These are phyloP conservation scores for Beauveria sp. DNA, from an alignment of 2,329 filamentous ascomycete genomes.

Conservation along the genomic window DNA sequence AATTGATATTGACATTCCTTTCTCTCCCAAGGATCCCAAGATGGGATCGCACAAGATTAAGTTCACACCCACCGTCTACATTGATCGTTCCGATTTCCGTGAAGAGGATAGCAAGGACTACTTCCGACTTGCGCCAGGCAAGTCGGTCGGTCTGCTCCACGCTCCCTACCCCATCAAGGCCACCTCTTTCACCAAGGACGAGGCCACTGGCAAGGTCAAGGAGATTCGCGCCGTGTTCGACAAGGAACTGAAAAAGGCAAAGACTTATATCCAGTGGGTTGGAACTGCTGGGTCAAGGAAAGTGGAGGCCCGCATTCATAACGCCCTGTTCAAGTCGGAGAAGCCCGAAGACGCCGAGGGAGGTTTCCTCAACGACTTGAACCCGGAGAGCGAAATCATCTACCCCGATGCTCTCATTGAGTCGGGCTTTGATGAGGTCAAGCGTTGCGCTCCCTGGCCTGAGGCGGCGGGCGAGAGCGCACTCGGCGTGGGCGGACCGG, in stretches of 20 bases:
- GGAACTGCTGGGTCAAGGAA: constrained; percentile 55
- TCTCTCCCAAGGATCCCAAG: constrained; percentile 70
- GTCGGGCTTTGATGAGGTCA: constrained; percentile 72
- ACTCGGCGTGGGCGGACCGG: constrained; percentile 53
- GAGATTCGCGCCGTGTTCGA: constrained; percentile 54
- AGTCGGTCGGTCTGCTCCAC: constrained; percentile 63
- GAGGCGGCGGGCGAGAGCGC: constrained; percentile 65
- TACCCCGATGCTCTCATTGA: constrained; percentile 74
- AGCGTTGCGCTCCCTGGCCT: constrained; percentile 69
- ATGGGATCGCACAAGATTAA: constrained; percentile 53
- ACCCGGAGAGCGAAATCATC: constrained; percentile 75
- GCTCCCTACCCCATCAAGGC: constrained; percentile 60
- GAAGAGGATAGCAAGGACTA: constrained; percentile 62
- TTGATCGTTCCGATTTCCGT: constrained; percentile 71
- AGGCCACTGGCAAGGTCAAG: constrained; percentile 50
- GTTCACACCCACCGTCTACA: constrained; percentile 75
- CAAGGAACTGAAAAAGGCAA: constrained; percentile 63
- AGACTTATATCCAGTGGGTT: constrained; percentile 90
- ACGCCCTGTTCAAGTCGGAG: constrained; percentile 77
- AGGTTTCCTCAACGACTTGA: constrained; percentile 78
- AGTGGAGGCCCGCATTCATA: constrained; percentile 71
- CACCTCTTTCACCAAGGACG: constrained; percentile 56
- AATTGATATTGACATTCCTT: constrained; percentile 61
- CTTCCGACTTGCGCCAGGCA: constrained; percentile 65
- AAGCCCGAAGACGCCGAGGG: constrained; percentile 71